Percentiles rank a stretch among this genome's conserved stretches.
Evolutionary conservation across 2,329 filamentous ascomycete species (phyloP).

Genomic region (Penicillium sp.): DNA sequence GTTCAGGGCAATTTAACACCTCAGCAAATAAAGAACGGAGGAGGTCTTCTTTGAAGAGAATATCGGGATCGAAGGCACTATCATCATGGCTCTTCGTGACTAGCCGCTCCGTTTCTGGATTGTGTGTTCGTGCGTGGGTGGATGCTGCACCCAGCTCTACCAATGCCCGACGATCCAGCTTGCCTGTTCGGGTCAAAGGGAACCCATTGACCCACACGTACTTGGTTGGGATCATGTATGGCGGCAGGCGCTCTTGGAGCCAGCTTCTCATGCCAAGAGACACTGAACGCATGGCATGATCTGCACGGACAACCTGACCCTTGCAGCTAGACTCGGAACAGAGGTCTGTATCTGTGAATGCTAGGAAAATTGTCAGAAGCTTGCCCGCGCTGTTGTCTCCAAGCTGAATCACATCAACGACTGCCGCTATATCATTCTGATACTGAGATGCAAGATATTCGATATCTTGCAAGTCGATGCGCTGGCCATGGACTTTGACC

Average conservation of each 20-base stretch:
- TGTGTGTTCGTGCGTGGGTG: not conserved
- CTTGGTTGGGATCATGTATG: slow-evolving; percentile 8
- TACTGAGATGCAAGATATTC: slow-evolving; percentile 2
- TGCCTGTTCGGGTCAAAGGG: slow-evolving; percentile 6
- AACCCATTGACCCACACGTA: not conserved
- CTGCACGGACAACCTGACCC: not conserved
- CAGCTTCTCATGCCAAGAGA: not conserved
- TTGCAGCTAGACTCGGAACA: too few relatives aligned
- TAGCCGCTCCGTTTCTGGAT: too few relatives aligned
- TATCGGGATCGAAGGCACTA: not conserved
- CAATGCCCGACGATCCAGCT: slow-evolving; percentile 7
- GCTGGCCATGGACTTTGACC: slow-evolving; percentile 9
- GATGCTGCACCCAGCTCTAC: not conserved
- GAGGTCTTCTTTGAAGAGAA: not conserved
- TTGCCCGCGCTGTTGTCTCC: not conserved
- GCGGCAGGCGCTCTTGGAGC: slow-evolving; percentile 1
- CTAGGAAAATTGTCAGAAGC: not conserved
- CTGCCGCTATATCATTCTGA: not conserved
- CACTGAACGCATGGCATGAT: not conserved
- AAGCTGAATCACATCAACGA: not conserved
- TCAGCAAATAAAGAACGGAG: not conserved
- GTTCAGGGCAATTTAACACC: not conserved
- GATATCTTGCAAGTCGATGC: slow-evolving; percentile 7
- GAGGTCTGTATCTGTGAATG: not conserved
- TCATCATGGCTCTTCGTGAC: too few relatives aligned